Conservation (phyloP, 495 filamentous ascomycete species). For the Penicillium taxi region DNA sequence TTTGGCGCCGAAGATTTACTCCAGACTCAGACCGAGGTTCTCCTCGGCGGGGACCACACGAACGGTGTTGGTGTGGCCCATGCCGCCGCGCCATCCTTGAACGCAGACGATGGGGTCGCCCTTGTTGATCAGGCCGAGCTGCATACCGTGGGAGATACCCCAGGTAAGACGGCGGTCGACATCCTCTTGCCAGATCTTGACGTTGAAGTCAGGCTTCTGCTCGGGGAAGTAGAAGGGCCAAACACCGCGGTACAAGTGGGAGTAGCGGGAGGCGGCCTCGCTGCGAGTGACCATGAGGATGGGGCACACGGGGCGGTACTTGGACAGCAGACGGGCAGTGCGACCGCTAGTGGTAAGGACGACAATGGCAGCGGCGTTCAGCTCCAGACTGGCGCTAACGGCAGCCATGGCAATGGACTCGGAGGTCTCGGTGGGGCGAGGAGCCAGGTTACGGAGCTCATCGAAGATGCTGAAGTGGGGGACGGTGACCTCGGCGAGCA, state of each 20-base stretch:
- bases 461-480: conserved; percentile 92
- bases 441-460: conserved; percentile 75
- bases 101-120: conserved; percentile 88
- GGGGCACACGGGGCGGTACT: conserved; percentile 96
- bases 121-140: conserved; percentile 71
- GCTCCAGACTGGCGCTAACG: conserved; percentile 85
- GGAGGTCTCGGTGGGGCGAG: conserved; percentile 71
- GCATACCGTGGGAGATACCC: conserved; percentile 78
- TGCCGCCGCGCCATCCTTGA: conserved; percentile 94
- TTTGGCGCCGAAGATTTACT: conserved; percentile 24
- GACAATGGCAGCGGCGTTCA: conserved; percentile 91
- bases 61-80: conserved; percentile 96
- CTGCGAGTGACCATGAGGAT: conserved; percentile 98
- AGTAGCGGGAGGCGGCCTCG: conserved; percentile 72
- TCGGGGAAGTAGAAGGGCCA: conserved; percentile 95
- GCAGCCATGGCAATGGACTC: conserved; percentile 96
- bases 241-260: conserved; percentile 92
- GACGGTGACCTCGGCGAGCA: conserved; percentile 91
- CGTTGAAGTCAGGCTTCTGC: conserved; percentile 88
- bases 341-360: conserved; percentile 87
- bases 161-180: conserved; percentile 94
- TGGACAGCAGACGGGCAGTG: conserved; percentile 89
- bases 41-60: conserved; percentile 60
- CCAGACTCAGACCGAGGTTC: conserved; percentile 46
- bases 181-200: conserved; percentile 90